phyloP scores from a whole-genome alignment of 192 early-diverging fungal genomes.

The Coemansia sp. region DNA sequence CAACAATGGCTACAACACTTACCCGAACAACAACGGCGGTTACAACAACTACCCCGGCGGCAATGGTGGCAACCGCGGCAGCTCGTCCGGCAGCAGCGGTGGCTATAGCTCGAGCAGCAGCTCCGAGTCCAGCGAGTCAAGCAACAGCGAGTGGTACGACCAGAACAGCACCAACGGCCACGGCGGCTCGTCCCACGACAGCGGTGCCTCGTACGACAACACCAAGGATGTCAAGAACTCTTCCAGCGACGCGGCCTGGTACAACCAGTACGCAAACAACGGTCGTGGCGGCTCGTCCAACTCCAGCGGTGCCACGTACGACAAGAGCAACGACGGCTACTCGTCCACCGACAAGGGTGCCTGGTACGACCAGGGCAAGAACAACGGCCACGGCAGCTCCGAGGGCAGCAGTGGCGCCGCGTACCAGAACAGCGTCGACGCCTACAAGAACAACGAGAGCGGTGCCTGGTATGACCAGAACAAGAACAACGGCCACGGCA shows the following conservation, averaged over 20 bases:
- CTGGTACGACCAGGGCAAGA: conserved; percentile 11
- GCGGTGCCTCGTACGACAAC: conserved; percentile 1
- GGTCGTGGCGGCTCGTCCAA: not conserved
- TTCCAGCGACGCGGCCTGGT: not conserved
- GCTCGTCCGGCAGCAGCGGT: conserved; percentile 3
- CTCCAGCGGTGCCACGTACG: conserved; percentile 1
- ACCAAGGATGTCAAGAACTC: not conserved
- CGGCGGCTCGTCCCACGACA: conserved; percentile 2
- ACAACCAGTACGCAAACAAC: not conserved
- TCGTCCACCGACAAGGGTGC: not conserved
- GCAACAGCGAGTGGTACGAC: conserved; percentile 6
- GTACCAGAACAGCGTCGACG: not conserved
- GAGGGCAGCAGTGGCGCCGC: conserved; percentile 5
- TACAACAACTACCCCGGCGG: conserved; percentile 6
- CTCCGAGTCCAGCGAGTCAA: not conserved
- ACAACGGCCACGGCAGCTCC: conserved; percentile 6
- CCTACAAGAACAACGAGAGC: not conserved
- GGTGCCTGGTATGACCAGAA: conserved; percentile 10
- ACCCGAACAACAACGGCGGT: conserved; percentile 5
- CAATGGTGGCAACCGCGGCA: conserved; percentile 1
- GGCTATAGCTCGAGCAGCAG: conserved; percentile 1
- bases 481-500: conserved; percentile 10
- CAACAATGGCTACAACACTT: not conserved
- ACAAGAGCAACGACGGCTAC: conserved; percentile 12
- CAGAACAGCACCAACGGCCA: conserved; percentile 4